A percentile compares a stretch with the other conserved stretches of the same genome.
phyloP scores from a whole-genome alignment of 2,329 filamentous ascomycete species.

The Orbilia brochopaga region DNA sequence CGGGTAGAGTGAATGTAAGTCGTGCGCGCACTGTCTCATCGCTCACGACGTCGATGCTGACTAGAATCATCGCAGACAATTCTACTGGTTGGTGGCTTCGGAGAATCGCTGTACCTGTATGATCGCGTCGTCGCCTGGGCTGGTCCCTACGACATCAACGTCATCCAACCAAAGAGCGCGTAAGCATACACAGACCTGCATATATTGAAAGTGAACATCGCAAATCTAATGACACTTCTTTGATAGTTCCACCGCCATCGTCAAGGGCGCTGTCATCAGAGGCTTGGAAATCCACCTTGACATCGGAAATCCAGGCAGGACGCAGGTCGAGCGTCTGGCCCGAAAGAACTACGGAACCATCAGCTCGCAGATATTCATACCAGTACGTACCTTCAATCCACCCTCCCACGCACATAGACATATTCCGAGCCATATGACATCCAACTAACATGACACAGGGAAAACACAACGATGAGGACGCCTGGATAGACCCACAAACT shows the following conservation, averaged over 20 bases:
- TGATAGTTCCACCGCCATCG: slow-evolving; percentile 43
- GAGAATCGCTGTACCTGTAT: slow-evolving; percentile 53
- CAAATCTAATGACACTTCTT: too few relatives aligned
- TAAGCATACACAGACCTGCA: slow-evolving; percentile 24
- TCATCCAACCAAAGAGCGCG: slow-evolving; percentile 48
- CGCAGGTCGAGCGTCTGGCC: slow-evolving; percentile 44
- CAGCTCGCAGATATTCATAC: slow-evolving; percentile 49
- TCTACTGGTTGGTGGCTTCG: slow-evolving; percentile 54
- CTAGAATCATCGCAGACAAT: slow-evolving; percentile 37
- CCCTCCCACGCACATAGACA: too few relatives aligned
- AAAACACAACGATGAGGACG: slow-evolving; percentile 39
- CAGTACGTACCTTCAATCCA: too few relatives aligned
- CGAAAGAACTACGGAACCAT: slow-evolving; percentile 50
- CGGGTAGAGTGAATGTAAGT: slow-evolving; percentile 34
- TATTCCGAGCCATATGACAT: too few relatives aligned
- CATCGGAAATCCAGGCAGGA: slow-evolving; percentile 40
- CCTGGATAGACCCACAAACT: slow-evolving; percentile 49
- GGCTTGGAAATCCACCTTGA: slow-evolving; percentile 45
- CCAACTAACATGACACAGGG: slow-evolving; percentile 4
- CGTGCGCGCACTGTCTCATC: background rate
- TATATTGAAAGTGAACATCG: too few relatives aligned
- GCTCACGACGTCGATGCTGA: background rate
- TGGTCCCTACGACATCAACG: slow-evolving; percentile 39
- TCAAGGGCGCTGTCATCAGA: slow-evolving; percentile 46
- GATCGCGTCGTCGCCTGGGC: slow-evolving; percentile 50